Conservation (phyloP, 306 rosid species). For the Macrotyloma uniflorum region DNA sequence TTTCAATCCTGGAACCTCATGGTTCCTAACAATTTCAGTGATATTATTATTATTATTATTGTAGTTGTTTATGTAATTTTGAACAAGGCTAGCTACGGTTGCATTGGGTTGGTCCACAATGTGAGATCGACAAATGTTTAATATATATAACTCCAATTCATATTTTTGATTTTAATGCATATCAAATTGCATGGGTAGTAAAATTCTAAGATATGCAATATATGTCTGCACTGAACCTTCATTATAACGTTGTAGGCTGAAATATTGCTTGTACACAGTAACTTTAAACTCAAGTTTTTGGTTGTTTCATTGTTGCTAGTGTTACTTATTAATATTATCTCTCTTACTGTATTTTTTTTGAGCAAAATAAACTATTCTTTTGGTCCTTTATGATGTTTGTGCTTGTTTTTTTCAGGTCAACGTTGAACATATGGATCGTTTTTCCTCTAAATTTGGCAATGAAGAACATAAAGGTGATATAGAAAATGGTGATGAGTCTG, state of each 20-base stretch:
- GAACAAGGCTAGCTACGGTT: too few species aligned
- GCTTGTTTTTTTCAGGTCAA: constrained; percentile 55
- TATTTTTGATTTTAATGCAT: not conserved
- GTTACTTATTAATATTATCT: constrained; percentile 18
- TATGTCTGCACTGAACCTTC: not conserved
- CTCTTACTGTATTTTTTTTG: constrained; percentile 5
- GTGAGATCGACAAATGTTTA: not conserved
- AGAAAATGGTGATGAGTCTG: constrained; percentile 43
- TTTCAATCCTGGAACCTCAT: too few species aligned
- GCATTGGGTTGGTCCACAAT: too few species aligned
- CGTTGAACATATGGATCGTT: constrained; percentile 82
- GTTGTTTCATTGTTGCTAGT: constrained; percentile 5
- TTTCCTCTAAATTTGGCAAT: constrained; percentile 71
- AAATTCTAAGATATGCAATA: not conserved
- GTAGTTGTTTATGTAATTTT: too few species aligned
- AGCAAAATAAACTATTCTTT: constrained; percentile 28
- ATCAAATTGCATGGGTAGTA: constrained; percentile 9
- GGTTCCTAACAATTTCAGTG: too few species aligned
- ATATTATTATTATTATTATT: too few species aligned
- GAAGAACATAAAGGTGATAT: constrained; percentile 51
- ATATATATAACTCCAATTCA: not conserved
- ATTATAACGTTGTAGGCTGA: not conserved
- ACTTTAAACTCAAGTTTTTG: constrained; percentile 18
- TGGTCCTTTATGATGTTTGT: constrained; percentile 7
- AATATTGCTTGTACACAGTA: not conserved